Base-by-base conservation (phyloP, 257 asterid species). In the Phtheirospermum japonicum region DNA sequence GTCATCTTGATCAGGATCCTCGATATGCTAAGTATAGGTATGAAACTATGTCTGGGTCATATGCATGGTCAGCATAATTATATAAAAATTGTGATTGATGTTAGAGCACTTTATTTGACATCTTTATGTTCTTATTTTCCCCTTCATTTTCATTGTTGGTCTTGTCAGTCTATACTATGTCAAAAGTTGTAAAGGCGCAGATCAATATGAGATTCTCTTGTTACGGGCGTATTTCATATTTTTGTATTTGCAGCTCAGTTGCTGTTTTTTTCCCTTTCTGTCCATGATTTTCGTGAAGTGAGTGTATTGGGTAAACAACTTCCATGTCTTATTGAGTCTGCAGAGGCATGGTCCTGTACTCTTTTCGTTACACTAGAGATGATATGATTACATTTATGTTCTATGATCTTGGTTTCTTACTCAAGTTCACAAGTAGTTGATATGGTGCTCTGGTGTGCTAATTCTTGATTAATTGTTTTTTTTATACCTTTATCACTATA, bases 1-100 rank as follows among this genome's bases (percentile, higher is more conserved):
- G 80, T 59, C 91, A 77, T 75, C 94, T 93, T 46, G 82, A 84
- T 75, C 85, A 87, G 77, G 99, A 93, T 82, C 95, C 99, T 63
- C 88, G 92, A 45, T 89, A 87, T 63, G 82, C 94, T 37, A 93
- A 85, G 73, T 74, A 82, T 74, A 85, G 96, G 99, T 89, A 68
- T 19, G 67, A 12, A 50, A 46, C 23, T 9, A 8, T 48, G 69
- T 52, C 31, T 46, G 48, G 39, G 53, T 43, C 42, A 39, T 66
- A n/a, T 55, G 37, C 33, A 23, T 66, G 39, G 48, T 18, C 43
- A 53, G 49, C 63, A 17, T 53, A 34, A n/a, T 52, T 17, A 42
- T 26, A 37, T 31, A 50, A 20, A 53, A 37, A n/a, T n/a, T n/a
- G n/a, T n/a, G n/a, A n/a, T n/a, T 23, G 28, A 23, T 23, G 28